phyloP scores from a whole-genome alignment of 768 basidiomycete genomes.

The Leccinum olivaceopallidum region DNA sequence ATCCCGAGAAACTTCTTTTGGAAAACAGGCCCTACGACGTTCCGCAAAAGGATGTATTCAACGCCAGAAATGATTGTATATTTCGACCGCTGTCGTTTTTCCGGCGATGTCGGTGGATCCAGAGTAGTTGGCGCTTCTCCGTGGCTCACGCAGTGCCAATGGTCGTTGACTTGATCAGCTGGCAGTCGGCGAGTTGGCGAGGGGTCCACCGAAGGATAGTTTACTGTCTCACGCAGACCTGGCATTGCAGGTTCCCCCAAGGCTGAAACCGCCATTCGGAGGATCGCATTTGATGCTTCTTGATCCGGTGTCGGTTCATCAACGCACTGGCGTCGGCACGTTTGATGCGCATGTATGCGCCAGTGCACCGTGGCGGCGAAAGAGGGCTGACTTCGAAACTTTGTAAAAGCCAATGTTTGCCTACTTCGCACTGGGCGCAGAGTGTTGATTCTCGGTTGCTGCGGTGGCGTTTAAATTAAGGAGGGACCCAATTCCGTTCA shows the following conservation, averaged over 20 bases:
- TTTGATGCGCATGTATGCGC: not conserved
- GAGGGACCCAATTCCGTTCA: not conserved
- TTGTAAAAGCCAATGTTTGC: not conserved
- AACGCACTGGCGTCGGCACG: not conserved
- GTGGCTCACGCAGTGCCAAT: not conserved
- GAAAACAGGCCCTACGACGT: not conserved
- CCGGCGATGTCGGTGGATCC: conserved; percentile 8
- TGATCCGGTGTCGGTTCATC: not conserved
- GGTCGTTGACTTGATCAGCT: not conserved
- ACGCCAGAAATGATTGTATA: not conserved
- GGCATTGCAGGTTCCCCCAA: not conserved
- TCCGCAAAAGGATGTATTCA: not conserved
- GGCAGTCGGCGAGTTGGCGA: not conserved
- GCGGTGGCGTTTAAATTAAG: not conserved
- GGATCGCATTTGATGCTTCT: not conserved
- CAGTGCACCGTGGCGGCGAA: not conserved
- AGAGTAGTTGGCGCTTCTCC: not conserved
- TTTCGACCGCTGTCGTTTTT: conserved; percentile 2
- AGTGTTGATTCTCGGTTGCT: not conserved
- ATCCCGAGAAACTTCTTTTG: not conserved
- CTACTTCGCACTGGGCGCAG: not conserved
- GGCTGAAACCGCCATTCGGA: not conserved
- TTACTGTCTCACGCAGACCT: not conserved
- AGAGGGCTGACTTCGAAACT: not conserved
- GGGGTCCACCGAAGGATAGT: not conserved